Conservation (phyloP, 2,329 filamentous ascomycete species). For the Penicillium sp. region DNA sequence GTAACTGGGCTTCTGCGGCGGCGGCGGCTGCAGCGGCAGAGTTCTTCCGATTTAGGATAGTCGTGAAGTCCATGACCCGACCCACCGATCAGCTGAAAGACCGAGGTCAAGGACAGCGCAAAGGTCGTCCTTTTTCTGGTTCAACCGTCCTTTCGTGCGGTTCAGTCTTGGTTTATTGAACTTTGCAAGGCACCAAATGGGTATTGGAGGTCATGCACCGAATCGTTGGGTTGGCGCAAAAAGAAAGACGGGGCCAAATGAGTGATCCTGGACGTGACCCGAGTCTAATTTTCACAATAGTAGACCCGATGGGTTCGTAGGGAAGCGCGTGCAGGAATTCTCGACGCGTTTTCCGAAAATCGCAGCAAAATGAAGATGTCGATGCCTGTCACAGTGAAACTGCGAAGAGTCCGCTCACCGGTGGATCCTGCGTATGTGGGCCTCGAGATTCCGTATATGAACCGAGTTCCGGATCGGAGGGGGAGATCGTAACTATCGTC, state of each 20-base stretch:
- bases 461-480: background rate
- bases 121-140: constrained; percentile 11
- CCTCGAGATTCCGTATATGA: background rate
- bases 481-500: background rate
- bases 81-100: constrained; percentile 32
- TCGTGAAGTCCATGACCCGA: constrained; percentile 54
- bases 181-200: background rate
- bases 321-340: background rate
- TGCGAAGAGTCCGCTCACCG: background rate
- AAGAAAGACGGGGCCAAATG: background rate
- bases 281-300: background rate
- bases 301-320: background rate
- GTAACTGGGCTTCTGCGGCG: constrained; percentile 44
- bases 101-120: constrained; percentile 33
- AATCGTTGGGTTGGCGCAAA: background rate
- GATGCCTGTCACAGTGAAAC: constrained; percentile 11
- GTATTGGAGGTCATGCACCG: background rate
- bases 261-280: background rate
- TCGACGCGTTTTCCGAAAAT: background rate
- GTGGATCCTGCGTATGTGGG: background rate
- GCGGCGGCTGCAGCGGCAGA: constrained; percentile 45
- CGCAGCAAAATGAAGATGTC: constrained; percentile 2
- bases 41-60: constrained; percentile 52
- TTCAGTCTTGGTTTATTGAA: background rate
- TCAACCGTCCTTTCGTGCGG: background rate